Conservation (phyloP, 2,329 filamentous ascomycete species). For the Sporothrix curviconia region DNA sequence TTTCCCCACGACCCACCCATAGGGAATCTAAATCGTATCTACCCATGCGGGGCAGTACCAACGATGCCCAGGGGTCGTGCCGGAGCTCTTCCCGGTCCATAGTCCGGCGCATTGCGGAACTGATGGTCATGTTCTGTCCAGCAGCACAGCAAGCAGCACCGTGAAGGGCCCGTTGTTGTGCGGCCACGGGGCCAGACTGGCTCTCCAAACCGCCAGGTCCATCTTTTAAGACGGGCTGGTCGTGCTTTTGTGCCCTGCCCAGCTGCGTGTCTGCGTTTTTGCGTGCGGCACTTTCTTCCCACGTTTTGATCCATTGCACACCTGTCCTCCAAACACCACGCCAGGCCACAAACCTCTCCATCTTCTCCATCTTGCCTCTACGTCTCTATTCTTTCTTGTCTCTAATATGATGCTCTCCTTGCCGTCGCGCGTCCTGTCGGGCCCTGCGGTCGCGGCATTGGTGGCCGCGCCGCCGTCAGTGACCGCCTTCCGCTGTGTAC, state of each 20-base stretch:
- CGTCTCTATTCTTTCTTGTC: background rate
- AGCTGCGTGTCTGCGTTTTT: too few species aligned
- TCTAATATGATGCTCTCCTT: background rate
- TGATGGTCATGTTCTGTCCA: background rate
- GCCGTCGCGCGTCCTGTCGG: background rate
- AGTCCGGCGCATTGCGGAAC: background rate
- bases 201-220: background rate
- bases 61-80: background rate
- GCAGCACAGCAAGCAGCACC: background rate
- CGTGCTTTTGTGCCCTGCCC: background rate
- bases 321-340: background rate
- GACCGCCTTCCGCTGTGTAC: background rate
- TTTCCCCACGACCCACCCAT: background rate
- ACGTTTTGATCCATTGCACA: background rate
- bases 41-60: background rate
- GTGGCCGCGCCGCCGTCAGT: background rate
- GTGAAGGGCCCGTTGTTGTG: background rate
- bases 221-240: background rate
- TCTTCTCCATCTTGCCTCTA: background rate
- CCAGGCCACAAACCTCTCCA: background rate
- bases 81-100: background rate
- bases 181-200: background rate
- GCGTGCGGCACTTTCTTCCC: background rate
- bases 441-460: background rate
- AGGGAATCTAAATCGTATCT: too few species aligned